Conservation (phyloP, 257 asterid species). For the Eucommia ulmoides region DNA sequence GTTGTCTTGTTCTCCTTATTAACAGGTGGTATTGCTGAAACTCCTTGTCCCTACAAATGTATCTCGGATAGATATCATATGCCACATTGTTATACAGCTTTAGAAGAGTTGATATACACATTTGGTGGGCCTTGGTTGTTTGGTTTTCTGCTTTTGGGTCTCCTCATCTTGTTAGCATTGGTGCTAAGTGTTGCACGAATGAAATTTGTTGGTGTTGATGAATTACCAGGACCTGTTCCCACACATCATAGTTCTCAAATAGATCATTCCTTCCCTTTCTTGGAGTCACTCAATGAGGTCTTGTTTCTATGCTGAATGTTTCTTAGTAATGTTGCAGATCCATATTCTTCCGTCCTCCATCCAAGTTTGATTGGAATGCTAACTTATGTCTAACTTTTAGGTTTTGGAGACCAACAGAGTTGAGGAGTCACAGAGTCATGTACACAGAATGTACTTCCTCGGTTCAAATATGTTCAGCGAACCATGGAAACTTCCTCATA, state of each 20-base stretch:
- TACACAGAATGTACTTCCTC: slow-evolving; percentile 89
- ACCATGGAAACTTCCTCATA: slow-evolving; percentile 98
- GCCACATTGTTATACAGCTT: slow-evolving; percentile 96
- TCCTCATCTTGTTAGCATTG: slow-evolving; percentile 73
- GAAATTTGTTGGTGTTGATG: slow-evolving; percentile 95
- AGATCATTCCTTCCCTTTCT: slow-evolving; percentile 94
- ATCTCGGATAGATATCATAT: slow-evolving; percentile 84
- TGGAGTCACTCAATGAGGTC: slow-evolving; percentile 97
- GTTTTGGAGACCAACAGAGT: slow-evolving; percentile 96
- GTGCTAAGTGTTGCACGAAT: slow-evolving; percentile 98
- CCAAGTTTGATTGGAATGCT: neutral
- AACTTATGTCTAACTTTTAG: slow-evolving; percentile 29
- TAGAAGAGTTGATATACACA: slow-evolving; percentile 88
- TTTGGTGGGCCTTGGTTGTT: slow-evolving; percentile 99
- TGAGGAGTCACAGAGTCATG: slow-evolving; percentile 96
- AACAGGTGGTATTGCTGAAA: slow-evolving; percentile 82
- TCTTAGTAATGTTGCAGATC: too few species aligned
- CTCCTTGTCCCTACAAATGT: slow-evolving; percentile 94
- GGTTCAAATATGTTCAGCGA: slow-evolving; percentile 91
- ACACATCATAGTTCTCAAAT: slow-evolving; percentile 91
- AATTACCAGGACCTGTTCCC: slow-evolving; percentile 85
- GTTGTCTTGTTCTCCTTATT: slow-evolving; percentile 12
- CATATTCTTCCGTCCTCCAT: too few species aligned
- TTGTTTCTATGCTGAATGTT: neutral
- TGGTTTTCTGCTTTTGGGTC: slow-evolving; percentile 83